A percentile compares a stretch with the other conserved stretches of the same genome.
These are phyloP conservation scores for Lactifluus rugatus DNA, from an alignment of 768 basidiomycete genomes.

Conservation along the genomic window DNA sequence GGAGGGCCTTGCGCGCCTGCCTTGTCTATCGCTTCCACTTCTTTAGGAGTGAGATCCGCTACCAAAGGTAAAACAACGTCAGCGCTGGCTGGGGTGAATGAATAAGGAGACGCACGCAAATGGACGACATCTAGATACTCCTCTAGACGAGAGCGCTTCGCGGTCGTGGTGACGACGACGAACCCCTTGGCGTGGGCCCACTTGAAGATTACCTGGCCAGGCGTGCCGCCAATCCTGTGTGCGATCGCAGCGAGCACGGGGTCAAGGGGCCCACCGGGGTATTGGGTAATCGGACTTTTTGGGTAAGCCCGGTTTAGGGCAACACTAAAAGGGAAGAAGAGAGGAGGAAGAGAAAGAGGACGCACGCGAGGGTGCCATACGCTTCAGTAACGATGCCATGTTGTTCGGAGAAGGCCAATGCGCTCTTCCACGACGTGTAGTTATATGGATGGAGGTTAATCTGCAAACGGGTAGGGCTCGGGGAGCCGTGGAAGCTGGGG, in stretches of 20 bases:
- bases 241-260: slow-evolving; percentile 43
- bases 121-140: background rate
- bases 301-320: background rate
- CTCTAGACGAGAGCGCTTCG: background rate
- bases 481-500: too few species aligned
- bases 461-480: slow-evolving; percentile 25
- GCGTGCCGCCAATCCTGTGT: slow-evolving; percentile 41
- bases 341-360: background rate
- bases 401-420: slow-evolving; percentile 44
- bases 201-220: slow-evolving; percentile 55
- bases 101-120: slow-evolving; percentile 14
- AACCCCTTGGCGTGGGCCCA: slow-evolving; percentile 64
- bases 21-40: slow-evolving; percentile 53
- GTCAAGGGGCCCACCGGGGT: slow-evolving; percentile 59
- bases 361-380: slow-evolving; percentile 53
- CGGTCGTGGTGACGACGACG: slow-evolving; percentile 47
- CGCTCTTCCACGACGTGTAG: slow-evolving; percentile 46
- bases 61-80: background rate
- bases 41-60: slow-evolving; percentile 47
- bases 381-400: slow-evolving; percentile 54
- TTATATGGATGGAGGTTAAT: slow-evolving; percentile 67
- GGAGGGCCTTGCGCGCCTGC: slow-evolving; percentile 49
- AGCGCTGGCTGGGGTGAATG: background rate
- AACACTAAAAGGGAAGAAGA: background rate
- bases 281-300: slow-evolving; percentile 45